These are phyloP conservation scores for Canna indica DNA, from an alignment of 176 grass and related monocot genomes.

Conservation along the genomic window DNA sequence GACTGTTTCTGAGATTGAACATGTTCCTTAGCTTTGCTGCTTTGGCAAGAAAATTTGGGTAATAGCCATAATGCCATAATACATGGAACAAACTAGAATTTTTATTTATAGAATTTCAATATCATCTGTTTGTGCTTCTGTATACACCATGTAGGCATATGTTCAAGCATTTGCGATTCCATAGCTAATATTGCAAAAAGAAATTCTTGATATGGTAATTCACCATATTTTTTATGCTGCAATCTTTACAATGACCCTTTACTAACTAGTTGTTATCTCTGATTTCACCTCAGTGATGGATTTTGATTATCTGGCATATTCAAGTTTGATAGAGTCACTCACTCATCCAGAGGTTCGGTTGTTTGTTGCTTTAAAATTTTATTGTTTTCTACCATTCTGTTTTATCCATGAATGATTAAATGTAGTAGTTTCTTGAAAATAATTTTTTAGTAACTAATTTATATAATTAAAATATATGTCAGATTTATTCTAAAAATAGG, in stretches of 20 bases:
- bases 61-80: no score
- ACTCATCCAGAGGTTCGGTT: constrained; percentile 44
- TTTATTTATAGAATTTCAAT: no score
- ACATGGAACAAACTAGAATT: no score
- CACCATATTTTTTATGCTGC: background rate
- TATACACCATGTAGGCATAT: no score
- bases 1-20: no score
- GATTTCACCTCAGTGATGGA: constrained; percentile 29
- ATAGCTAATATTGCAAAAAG: background rate
- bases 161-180: no score
- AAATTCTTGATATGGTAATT: background rate
- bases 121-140: no score
- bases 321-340: constrained; percentile 65
- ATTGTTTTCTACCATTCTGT: background rate
- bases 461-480: background rate
- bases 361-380: background rate
- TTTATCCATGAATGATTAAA: background rate
- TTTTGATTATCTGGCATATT: constrained; percentile 22
- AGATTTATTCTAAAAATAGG: background rate
- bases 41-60: no score
- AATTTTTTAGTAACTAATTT: background rate
- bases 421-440: background rate
- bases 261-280: constrained; percentile 12
- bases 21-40: no score
- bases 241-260: background rate